Conservation (phyloP, 257 asterid genomes). For the Leonotis leonurus region DNA sequence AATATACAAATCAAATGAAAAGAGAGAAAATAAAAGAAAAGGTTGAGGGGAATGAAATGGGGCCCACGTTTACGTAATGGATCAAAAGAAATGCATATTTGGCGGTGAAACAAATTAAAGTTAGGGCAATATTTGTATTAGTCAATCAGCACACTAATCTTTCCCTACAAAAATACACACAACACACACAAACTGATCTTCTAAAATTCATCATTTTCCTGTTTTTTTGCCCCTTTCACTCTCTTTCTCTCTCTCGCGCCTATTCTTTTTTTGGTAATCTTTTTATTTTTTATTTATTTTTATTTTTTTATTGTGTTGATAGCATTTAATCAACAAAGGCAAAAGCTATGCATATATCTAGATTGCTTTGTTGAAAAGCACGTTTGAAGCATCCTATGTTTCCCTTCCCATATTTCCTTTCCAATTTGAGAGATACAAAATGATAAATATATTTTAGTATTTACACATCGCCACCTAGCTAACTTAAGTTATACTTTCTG, state of each 20-base stretch:
- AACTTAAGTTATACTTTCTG: no score
- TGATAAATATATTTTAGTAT: no score
- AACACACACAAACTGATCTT: not conserved
- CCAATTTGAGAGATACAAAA: not conserved
- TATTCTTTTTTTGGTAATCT: not conserved
- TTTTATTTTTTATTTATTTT: no score
- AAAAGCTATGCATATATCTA: constrained; percentile 25
- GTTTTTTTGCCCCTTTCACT: not conserved
- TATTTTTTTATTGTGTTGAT: constrained; percentile 13
- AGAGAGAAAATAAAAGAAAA: no score
- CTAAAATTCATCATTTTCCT: not conserved
- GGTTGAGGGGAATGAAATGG: no score
- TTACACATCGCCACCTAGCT: no score
- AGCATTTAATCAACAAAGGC: constrained; percentile 25
- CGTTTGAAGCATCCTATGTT: constrained; percentile 45
- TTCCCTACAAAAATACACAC: not conserved
- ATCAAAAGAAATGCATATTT: not conserved
- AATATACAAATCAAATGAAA: no score
- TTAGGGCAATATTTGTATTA: not conserved
- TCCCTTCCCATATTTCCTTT: constrained; percentile 1
- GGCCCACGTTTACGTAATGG: not conserved
- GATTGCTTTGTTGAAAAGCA: constrained; percentile 32
- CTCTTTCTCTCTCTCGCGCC: not conserved
- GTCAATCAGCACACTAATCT: not conserved
- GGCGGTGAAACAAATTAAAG: not conserved